Conservation (phyloP, 768 basidiomycete genomes). For the Hypholoma sublateritium region DNA sequence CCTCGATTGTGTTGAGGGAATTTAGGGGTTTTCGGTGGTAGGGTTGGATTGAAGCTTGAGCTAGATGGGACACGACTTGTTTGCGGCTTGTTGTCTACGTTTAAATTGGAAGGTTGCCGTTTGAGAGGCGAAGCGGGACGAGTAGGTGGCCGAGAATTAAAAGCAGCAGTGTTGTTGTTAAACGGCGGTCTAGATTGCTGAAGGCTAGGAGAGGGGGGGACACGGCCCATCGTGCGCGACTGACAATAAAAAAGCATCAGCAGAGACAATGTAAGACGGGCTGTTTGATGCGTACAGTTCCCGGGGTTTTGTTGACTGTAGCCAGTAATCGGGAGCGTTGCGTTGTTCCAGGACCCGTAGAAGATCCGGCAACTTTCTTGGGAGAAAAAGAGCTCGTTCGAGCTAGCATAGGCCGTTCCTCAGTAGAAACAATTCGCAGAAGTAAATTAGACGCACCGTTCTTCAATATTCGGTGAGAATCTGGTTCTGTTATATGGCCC, state of each 20-base stretch:
- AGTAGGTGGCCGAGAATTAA: conserved; percentile 33
- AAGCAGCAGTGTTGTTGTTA: conserved; percentile 31
- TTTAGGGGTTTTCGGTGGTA: conserved; percentile 56
- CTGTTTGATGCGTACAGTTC: conserved; percentile 29
- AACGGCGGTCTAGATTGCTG: conserved; percentile 48
- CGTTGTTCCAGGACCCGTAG: conserved; percentile 52
- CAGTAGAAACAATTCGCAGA: neutral
- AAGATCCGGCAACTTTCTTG: conserved; percentile 50
- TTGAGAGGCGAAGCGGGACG: conserved; percentile 56
- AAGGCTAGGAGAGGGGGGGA: conserved; percentile 43
- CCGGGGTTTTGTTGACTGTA: conserved; percentile 42
- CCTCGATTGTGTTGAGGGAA: conserved; percentile 35
- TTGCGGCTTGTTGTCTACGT: conserved; percentile 19
- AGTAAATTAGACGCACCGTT: conserved; percentile 44
- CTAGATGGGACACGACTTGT: conserved; percentile 52
- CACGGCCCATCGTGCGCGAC: conserved; percentile 34
- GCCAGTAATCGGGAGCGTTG: conserved; percentile 44
- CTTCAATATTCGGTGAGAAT: conserved; percentile 52
- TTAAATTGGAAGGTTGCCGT: conserved; percentile 30
- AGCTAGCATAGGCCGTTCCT: conserved; percentile 13
- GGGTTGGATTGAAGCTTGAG: conserved; percentile 69
- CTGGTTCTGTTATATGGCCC: conserved; percentile 26
- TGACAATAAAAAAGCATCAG: conserved; percentile 11
- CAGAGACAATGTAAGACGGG: neutral
- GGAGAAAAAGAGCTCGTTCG: conserved; percentile 50